Evolutionary conservation across 306 rosid species (phyloP).

Genomic region (Medicago truncatula): MtrunA17r5.0-ANR NC_053042.1:10753501-10754000

Average conservation of each 20-base stretch:
- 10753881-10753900: no score
- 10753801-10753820: background rate
- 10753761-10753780: constrained; percentile 1
- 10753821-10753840: no score
- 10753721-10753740: background rate
- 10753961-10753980: background rate
- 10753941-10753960: background rate
- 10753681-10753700: background rate
- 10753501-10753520: background rate
- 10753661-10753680: background rate
- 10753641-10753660: background rate
- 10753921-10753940: constrained; percentile 3
- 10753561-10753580: background rate
- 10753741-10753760: background rate
- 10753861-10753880: no score
- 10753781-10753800: background rate
- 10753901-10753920: constrained; percentile 2
- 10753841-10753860: no score
- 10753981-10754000: constrained; percentile 5
- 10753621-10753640: background rate
- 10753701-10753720: background rate
- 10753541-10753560: no score
- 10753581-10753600: background rate
- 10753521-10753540: background rate
- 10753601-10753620: background rate